phyloP scores from a whole-genome alignment of 2,329 filamentous ascomycete genomes.

The Stromatinia cepivora region DNA sequence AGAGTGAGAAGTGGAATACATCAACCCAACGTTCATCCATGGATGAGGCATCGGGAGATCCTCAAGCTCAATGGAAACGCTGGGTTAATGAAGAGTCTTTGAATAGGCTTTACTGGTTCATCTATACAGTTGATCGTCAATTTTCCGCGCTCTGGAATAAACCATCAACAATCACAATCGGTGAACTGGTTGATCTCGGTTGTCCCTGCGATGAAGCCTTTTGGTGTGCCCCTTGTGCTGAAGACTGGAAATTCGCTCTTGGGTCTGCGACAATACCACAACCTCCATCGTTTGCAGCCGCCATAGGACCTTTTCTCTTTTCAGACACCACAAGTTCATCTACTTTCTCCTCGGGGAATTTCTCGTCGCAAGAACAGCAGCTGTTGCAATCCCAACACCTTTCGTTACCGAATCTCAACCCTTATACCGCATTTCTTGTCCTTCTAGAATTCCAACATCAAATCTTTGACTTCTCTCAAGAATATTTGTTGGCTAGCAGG shows the following conservation, averaged over 20 bases:
- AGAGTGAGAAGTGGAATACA: conserved; percentile 18
- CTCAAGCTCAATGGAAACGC: conserved; percentile 29
- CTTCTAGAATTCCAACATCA: conserved; percentile 31
- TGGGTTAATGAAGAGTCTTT: conserved; percentile 34
- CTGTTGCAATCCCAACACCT: conserved; percentile 9
- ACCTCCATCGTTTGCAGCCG: conserved; percentile 32
- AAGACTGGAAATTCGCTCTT: conserved; percentile 33
- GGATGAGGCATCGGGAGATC: background rate
- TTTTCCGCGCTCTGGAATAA: conserved; percentile 34
- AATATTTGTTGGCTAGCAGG: conserved; percentile 28
- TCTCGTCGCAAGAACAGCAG: background rate
- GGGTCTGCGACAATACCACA: conserved; percentile 31
- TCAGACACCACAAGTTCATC: background rate
- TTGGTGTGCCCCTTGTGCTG: conserved; percentile 33
- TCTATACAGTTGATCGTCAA: conserved; percentile 34
- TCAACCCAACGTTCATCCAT: background rate
- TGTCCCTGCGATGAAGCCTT: conserved; percentile 37
- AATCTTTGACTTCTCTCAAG: conserved; percentile 31
- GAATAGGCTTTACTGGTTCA: conserved; percentile 33
- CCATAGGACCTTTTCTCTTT: conserved; percentile 33
- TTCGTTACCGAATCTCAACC: conserved; percentile 31
- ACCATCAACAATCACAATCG: conserved; percentile 32
- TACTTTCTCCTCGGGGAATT: too few species aligned
- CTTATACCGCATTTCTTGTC: conserved; percentile 34
- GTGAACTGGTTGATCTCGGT: conserved; percentile 30